Base-by-base conservation (phyloP, 345 rosid species). In the Durio zibethinus region DNA sequence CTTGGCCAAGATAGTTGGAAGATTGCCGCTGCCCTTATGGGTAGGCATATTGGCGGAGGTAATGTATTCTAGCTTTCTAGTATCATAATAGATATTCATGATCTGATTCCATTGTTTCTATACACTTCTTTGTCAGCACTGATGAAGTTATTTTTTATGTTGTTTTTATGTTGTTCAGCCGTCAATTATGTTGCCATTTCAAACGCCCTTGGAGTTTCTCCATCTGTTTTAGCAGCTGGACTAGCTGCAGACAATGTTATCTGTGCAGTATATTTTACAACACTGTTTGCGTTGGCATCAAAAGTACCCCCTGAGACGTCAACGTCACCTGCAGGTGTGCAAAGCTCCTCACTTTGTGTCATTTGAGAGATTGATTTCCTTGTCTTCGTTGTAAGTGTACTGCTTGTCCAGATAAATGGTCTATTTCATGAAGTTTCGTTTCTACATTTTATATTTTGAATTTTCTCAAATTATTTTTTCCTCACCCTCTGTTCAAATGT, bases 1-100 rank as follows among this genome's bases (percentile, higher is more conserved):
- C 97, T 91, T 81, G 98, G 98, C 71, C 85, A 82, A 36, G 95
- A 91, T 81, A 86, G 89, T 77, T 94, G 98, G 97, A 94, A 93
- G 83, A 89, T 94, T 67, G 98, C 97, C 23, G 94, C 97, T 79
- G 97, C 98, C 52, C 95, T 94, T 52, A 93, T 91, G 98, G 94
- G 97, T 45, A 89, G 97, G 73, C 91, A 94, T 75, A 94, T 94
- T 27, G 94, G 97, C 59, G 97, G 97, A 89, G 91, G 92, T 89
- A 82, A 72, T 25, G 18, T 78, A 36, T 56, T 77, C 60, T 73
- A 35, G 18, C 61, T 25, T 60, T 16, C 50, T 73, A 15, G 4
- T 43, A 60, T 23, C 53, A 36, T 2, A 23, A 63, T 66, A 14
- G 57, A 72, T 57, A 40, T 69, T 18, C 64, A 20, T 50, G 8